phyloP scores from a whole-genome alignment of 345 rosid genomes.

The Brassica cretica region DNA sequence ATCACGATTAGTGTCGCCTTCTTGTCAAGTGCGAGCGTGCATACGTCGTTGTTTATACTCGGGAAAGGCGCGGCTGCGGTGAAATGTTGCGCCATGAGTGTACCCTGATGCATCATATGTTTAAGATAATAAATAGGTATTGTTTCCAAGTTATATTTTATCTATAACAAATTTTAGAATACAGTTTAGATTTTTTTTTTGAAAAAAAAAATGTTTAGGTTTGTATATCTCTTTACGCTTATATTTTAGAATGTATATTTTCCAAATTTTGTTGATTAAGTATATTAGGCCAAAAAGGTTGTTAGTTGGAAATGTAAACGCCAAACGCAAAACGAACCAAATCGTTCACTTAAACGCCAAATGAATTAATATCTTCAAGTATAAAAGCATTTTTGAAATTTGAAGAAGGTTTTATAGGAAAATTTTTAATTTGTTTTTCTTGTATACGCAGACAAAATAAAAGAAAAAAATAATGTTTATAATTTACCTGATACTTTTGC shows the following conservation, averaged over 20 bases:
- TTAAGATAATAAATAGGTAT: neutral
- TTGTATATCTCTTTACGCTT: neutral
- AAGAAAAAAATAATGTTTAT: neutral
- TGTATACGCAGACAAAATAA: too few relatives aligned
- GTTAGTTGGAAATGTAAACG: neutral
- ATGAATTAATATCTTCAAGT: too few relatives aligned
- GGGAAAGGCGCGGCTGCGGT: conserved; percentile 51
- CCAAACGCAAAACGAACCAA: neutral
- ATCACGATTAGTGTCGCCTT: conserved; percentile 47
- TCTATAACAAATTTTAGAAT: neutral
- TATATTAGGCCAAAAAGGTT: too few relatives aligned
- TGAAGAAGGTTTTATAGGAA: neutral
- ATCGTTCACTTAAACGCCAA: neutral
- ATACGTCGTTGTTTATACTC: conserved; percentile 53
- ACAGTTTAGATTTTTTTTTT: neutral
- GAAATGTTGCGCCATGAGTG: conserved; percentile 44
- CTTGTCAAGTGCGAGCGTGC: conserved; percentile 57
- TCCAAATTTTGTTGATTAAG: neutral
- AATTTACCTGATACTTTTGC: conserved; percentile 29
- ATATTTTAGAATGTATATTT: neutral
- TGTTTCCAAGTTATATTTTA: neutral
- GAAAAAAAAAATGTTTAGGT: neutral
- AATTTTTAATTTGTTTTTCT: neutral
- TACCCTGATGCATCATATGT: neutral
- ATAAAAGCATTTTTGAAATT: neutral